These are phyloP conservation scores for Hypomyces rosellus DNA, from an alignment of 2,329 filamentous ascomycete species.

Conservation along the genomic window DNA sequence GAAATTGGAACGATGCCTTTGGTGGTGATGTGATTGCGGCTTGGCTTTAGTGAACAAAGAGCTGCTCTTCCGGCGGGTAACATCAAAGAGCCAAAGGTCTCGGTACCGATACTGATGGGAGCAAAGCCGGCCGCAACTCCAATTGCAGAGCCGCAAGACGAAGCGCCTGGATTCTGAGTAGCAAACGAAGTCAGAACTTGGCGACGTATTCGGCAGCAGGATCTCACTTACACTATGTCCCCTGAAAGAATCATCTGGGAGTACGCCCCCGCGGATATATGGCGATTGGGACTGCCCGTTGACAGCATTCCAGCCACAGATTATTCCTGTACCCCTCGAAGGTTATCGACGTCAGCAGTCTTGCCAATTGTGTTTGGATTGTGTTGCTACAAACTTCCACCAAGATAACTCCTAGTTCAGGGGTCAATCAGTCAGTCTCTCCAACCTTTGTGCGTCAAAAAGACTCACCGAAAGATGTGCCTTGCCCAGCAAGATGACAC, in stretches of 20 bases:
- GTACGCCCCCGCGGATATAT: conserved; percentile 10
- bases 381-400: no score
- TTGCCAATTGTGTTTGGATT: no score
- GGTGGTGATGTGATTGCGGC: conserved; percentile 5
- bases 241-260: conserved; percentile 1
- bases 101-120: conserved; percentile 50
- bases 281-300: conserved; percentile 13
- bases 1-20: conserved; percentile 9
- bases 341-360: not conserved
- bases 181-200: not conserved
- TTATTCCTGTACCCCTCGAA: not conserved
- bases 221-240: conserved; percentile 11
- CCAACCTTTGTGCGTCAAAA: no score
- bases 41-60: conserved; percentile 13
- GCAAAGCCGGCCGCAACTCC: conserved; percentile 47
- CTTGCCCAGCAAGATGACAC: no score
- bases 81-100: conserved; percentile 42
- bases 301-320: conserved; percentile 13
- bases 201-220: not conserved
- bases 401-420: no score
- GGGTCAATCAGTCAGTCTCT: no score
- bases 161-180: conserved; percentile 37
- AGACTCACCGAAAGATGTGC: no score
- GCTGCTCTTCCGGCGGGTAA: conserved; percentile 10
- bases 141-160: conserved; percentile 49